Conservation (phyloP, 371 early-diverging fungal genomes). For the Apophysomyces sp. region DNA sequence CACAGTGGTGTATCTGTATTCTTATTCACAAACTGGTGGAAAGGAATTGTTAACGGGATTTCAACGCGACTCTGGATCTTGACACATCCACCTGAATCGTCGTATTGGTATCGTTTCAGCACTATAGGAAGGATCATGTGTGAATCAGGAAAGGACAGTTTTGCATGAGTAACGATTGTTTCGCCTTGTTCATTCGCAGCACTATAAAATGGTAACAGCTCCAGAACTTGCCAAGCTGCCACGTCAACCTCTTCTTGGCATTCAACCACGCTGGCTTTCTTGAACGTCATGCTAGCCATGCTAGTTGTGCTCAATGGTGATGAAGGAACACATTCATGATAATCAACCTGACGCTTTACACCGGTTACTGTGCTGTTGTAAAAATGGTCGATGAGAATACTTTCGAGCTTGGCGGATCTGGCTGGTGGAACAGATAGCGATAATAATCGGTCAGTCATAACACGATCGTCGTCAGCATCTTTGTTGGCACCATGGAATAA, state of each 20-base stretch:
- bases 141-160: conserved; percentile 47
- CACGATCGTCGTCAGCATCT: conserved; percentile 53
- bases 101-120: conserved; percentile 54
- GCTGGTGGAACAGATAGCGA: conserved; percentile 44
- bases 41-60: conserved; percentile 48
- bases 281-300: neutral
- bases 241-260: conserved; percentile 15
- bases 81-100: conserved; percentile 20
- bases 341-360: conserved; percentile 26
- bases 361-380: conserved; percentile 39
- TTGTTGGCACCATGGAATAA: conserved; percentile 55
- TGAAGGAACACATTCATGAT: neutral
- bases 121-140: conserved; percentile 54
- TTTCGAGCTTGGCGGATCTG: conserved; percentile 11
- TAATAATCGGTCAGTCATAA: conserved; percentile 57
- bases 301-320: neutral
- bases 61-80: conserved; percentile 43
- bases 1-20: conserved; percentile 27
- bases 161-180: conserved; percentile 37
- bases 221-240: conserved; percentile 60
- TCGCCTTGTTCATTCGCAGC: conserved; percentile 58
- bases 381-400: conserved; percentile 27
- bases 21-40: conserved; percentile 49
- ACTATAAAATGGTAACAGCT: conserved; percentile 59
- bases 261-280: neutral